Conservation (phyloP, 2,329 filamentous ascomycete genomes). For the Blastomyces silverae region DNA sequence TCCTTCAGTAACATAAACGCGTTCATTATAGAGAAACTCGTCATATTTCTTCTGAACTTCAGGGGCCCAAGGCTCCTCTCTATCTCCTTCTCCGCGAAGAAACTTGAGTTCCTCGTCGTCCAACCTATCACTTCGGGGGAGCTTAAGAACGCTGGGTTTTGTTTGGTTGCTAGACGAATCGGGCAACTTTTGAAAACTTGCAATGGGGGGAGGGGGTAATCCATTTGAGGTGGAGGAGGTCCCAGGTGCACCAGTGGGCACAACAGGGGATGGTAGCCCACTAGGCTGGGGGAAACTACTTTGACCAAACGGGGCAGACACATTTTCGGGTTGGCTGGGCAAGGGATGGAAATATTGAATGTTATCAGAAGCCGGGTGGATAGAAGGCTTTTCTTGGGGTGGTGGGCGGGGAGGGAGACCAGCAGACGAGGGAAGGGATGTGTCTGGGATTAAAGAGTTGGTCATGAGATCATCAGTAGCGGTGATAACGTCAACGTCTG, state of each 20-base stretch:
- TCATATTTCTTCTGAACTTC: slow-evolving; percentile 46
- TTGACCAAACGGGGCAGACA: slow-evolving; percentile 21
- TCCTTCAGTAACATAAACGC: slow-evolving; percentile 47
- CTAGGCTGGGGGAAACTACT: slow-evolving; percentile 33
- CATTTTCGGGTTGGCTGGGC: slow-evolving; percentile 28
- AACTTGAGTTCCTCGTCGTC: neutral
- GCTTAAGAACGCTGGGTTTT: slow-evolving; percentile 10
- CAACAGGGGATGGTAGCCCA: slow-evolving; percentile 23
- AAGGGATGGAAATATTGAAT: slow-evolving; percentile 38
- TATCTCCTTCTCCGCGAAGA: slow-evolving; percentile 25
- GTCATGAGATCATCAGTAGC: slow-evolving; percentile 26
- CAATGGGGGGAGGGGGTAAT: slow-evolving; percentile 37
- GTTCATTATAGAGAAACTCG: slow-evolving; percentile 46
- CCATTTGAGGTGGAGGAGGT: slow-evolving; percentile 32
- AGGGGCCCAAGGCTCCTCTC: slow-evolving; percentile 44
- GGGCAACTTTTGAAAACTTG: slow-evolving; percentile 35
- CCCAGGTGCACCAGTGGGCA: slow-evolving; percentile 32
- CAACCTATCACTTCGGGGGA: slow-evolving; percentile 12
- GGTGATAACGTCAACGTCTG: slow-evolving; percentile 25
- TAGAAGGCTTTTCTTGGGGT: slow-evolving; percentile 38
- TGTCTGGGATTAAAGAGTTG: slow-evolving; percentile 29
- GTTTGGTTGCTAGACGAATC: neutral
- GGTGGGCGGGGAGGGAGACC: slow-evolving; percentile 43
- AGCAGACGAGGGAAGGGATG: slow-evolving; percentile 31
- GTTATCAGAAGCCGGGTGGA: slow-evolving; percentile 37